These are phyloP conservation scores for Leishmania tropica DNA, from an alignment of 208 protist genomes.

Conservation along the genomic window DNA sequence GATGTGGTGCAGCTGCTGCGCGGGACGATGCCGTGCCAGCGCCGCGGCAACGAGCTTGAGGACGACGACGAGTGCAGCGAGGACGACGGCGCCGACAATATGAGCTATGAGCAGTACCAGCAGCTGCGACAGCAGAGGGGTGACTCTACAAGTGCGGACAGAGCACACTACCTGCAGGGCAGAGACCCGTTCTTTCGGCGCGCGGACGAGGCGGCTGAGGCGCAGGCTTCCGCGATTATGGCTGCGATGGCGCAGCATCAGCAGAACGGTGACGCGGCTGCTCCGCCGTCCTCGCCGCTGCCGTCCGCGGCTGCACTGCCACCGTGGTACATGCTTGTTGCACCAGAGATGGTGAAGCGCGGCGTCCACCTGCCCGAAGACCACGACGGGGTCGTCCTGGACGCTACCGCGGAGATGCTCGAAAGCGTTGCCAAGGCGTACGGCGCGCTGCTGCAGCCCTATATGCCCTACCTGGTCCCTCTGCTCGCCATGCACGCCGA, in stretches of 20 bases:
- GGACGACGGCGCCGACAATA: slow-evolving; percentile 14
- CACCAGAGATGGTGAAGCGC: slow-evolving; percentile 28
- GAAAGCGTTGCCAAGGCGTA: slow-evolving; percentile 80
- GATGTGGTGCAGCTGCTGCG: slow-evolving; percentile 53
- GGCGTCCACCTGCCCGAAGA: slow-evolving; percentile 52
- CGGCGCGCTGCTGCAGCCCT: slow-evolving; percentile 54
- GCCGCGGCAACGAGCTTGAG: slow-evolving; percentile 36
- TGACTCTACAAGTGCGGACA: not conserved
- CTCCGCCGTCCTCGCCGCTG: slow-evolving; percentile 17
- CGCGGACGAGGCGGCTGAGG: slow-evolving; percentile 29
- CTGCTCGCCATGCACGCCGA: slow-evolving; percentile 63
- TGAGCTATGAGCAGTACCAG: slow-evolving; percentile 29
- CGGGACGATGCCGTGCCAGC: slow-evolving; percentile 59
- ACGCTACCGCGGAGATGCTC: slow-evolving; percentile 64
- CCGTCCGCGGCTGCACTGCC: slow-evolving; percentile 29
- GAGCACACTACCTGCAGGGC: slow-evolving; percentile 3
- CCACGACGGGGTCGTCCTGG: slow-evolving; percentile 75
- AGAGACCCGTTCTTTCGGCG: slow-evolving; percentile 28
- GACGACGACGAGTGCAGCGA: slow-evolving; percentile 47
- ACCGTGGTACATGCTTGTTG: slow-evolving; percentile 35
- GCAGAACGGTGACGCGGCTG: slow-evolving; percentile 15
- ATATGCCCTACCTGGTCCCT: slow-evolving; percentile 51
- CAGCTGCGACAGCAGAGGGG: slow-evolving; percentile 11
- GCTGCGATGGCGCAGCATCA: slow-evolving; percentile 32
- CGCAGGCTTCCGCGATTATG: slow-evolving; percentile 31